These are phyloP conservation scores for Daucus carota DNA, from an alignment of 129 eudicot species.

Conservation along the genomic window DH1_v3.0 NC_030386.2:23442001-23442500, in stretches of 20 bases:
- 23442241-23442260: slow-evolving; percentile 68
- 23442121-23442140: slow-evolving; percentile 44
- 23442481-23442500: slow-evolving; percentile 34
- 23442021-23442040: slow-evolving; percentile 42
- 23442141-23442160: slow-evolving; percentile 61
- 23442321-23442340: background rate
- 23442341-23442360: background rate
- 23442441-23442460: slow-evolving; percentile 39
- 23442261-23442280: slow-evolving; percentile 56
- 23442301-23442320: background rate
- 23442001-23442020: slow-evolving; percentile 31
- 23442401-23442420: slow-evolving; percentile 46
- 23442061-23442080: slow-evolving; percentile 70
- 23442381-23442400: slow-evolving; percentile 50
- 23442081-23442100: slow-evolving; percentile 43
- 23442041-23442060: slow-evolving; percentile 54
- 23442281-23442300: slow-evolving; percentile 40
- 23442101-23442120: slow-evolving; percentile 45
- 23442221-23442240: slow-evolving; percentile 44
- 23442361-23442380: slow-evolving; percentile 21
- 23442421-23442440: slow-evolving; percentile 25
- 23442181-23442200: slow-evolving; percentile 40
- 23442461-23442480: slow-evolving; percentile 30
- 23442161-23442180: slow-evolving; percentile 60
- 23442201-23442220: slow-evolving; percentile 44